Conservation (phyloP, 2,329 filamentous ascomycete genomes). For the Neodidymelliopsis sp. region DNA sequence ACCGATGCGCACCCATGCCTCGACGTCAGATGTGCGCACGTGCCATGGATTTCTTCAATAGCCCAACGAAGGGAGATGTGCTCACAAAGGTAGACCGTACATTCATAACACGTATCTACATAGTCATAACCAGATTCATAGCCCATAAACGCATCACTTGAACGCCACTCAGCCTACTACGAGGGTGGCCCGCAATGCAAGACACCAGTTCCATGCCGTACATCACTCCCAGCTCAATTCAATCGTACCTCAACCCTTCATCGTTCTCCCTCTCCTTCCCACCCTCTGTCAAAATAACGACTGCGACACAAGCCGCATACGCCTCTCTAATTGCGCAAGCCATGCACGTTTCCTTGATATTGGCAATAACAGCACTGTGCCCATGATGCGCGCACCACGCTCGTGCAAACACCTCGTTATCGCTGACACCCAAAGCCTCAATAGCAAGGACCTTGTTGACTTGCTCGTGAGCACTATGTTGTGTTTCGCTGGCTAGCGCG, state of each 20-base stretch:
- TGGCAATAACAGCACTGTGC: constrained; percentile 73
- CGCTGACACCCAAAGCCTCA: constrained; percentile 74
- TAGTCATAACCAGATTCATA: constrained; percentile 16
- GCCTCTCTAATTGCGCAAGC: constrained; percentile 78
- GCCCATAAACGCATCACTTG: background rate
- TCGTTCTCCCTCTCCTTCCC: constrained; percentile 56
- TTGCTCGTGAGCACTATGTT: constrained; percentile 43
- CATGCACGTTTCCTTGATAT: constrained; percentile 74
- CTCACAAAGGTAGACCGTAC: constrained; percentile 26
- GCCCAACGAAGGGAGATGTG: background rate
- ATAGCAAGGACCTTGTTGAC: constrained; percentile 73
- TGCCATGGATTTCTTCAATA: background rate
- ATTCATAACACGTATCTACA: constrained; percentile 42
- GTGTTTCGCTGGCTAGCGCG: no score
- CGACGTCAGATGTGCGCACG: constrained; percentile 20
- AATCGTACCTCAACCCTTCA: constrained; percentile 33
- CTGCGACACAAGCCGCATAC: constrained; percentile 75
- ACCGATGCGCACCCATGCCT: constrained; percentile 8
- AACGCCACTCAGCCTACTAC: no score
- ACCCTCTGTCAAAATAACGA: constrained; percentile 68
- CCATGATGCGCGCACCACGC: constrained; percentile 83
- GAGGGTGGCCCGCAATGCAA: background rate
- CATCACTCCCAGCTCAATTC: no score
- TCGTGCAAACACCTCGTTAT: constrained; percentile 78
- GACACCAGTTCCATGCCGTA: background rate